Conservation (phyloP, 441 rosid genomes). For the Hypseocharis bilobata region DNA sequence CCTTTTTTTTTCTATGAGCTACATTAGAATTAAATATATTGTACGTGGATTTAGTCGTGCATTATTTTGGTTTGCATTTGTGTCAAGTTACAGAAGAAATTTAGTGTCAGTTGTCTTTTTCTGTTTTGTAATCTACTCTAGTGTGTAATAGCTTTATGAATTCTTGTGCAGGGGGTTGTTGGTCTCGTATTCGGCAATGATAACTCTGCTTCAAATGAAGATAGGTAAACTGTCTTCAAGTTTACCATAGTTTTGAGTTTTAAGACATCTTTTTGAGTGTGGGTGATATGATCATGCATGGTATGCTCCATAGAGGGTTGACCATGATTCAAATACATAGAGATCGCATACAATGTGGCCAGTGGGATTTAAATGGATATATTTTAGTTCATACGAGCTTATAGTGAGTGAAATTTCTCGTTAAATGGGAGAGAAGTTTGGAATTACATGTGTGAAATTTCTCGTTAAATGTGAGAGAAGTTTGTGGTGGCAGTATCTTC, state of each 20-base stretch:
- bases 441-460: no score
- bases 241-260: not conserved
- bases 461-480: no score
- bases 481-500: no score
- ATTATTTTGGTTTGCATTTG: not conserved
- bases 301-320: not conserved
- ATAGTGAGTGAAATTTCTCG: no score
- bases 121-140: not conserved
- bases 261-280: not conserved
- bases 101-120: not conserved
- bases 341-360: no score
- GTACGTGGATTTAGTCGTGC: not conserved
- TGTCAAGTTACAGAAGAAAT: slow-evolving; percentile 10
- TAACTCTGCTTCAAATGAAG: slow-evolving; percentile 64
- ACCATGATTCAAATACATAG: not conserved
- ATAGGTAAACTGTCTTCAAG: slow-evolving; percentile 38
- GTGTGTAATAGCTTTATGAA: not conserved
- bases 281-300: not conserved
- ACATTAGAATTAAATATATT: not conserved
- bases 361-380: no score
- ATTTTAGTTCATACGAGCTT: no score
- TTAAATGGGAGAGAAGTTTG: no score
- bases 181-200: slow-evolving; percentile 86
- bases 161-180: slow-evolving; percentile 69
- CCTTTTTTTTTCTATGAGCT: not conserved